phyloP scores from a whole-genome alignment of 257 asterid genomes.

The Solanum clarkiae region DNA sequence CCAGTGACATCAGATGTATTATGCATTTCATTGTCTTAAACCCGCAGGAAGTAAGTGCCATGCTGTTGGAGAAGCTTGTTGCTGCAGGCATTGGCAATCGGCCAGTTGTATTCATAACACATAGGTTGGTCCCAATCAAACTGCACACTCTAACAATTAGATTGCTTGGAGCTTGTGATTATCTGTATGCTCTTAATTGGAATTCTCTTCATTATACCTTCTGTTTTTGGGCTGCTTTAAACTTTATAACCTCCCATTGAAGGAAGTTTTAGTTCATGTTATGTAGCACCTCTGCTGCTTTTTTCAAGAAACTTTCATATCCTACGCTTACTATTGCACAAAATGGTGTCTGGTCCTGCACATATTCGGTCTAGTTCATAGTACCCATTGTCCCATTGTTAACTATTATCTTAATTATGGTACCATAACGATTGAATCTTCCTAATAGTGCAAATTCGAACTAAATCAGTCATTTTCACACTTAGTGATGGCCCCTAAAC shows the following conservation, averaged over 20 bases:
- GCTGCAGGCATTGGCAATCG: slow-evolving; percentile 96
- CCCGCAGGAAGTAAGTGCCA: slow-evolving; percentile 89
- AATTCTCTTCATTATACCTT: background rate
- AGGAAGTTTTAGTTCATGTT: background rate
- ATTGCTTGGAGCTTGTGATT: background rate
- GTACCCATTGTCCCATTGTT: background rate
- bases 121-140: slow-evolving; percentile 45
- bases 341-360: background rate
- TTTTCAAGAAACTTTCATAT: background rate
- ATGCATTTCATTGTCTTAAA: background rate
- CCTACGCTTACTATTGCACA: background rate
- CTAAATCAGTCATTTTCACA: background rate
- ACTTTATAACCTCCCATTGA: background rate
- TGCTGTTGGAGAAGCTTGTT: slow-evolving; percentile 78
- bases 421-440: background rate
- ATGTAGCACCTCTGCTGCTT: background rate
- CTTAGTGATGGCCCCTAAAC: background rate
- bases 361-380: background rate
- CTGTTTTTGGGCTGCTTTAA: background rate
- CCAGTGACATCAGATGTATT: background rate
- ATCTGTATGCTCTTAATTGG: background rate
- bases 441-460: background rate
- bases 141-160: background rate
- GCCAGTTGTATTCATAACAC: slow-evolving; percentile 87
- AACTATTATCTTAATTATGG: background rate